Conservation (phyloP, 2,329 filamentous ascomycete genomes). For the Zasmidium cellare region DNA sequence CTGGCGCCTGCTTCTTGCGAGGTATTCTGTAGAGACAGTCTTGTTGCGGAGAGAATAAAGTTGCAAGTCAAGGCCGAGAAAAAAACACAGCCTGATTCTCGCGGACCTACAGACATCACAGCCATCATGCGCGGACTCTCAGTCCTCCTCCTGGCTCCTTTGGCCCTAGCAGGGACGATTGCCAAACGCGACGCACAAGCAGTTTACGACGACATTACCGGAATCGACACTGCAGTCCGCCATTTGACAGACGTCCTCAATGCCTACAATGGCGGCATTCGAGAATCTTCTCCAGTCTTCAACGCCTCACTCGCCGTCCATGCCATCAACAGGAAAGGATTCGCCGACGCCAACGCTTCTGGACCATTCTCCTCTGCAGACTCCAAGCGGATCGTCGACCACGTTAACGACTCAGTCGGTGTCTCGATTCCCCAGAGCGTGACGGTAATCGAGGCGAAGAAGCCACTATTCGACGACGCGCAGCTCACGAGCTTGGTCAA, state of each 20-base stretch:
- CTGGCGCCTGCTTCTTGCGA: no score
- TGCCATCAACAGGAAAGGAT: slow-evolving; percentile 27
- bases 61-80: no score
- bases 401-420: slow-evolving; percentile 27
- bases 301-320: slow-evolving; percentile 24
- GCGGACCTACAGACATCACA: not conserved
- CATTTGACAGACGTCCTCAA: slow-evolving; percentile 21
- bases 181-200: slow-evolving; percentile 16
- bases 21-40: no score
- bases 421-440: slow-evolving; percentile 23
- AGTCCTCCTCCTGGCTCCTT: slow-evolving; percentile 14
- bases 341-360: slow-evolving; percentile 21
- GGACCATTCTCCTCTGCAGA: slow-evolving; percentile 22
- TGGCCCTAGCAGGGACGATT: slow-evolving; percentile 16
- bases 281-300: slow-evolving; percentile 21
- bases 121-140: not conserved
- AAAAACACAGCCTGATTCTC: not conserved
- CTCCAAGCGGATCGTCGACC: slow-evolving; percentile 25
- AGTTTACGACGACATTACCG: slow-evolving; percentile 28
- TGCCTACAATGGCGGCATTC: slow-evolving; percentile 27
- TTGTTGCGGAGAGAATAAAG: no score
- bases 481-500: slow-evolving; percentile 25
- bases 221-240: slow-evolving; percentile 26
- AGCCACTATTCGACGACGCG: slow-evolving; percentile 26
- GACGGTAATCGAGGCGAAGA: slow-evolving; percentile 24